Base-by-base conservation (phyloP, 768 basidiomycete species). In the Leccinellum luteum region DNA sequence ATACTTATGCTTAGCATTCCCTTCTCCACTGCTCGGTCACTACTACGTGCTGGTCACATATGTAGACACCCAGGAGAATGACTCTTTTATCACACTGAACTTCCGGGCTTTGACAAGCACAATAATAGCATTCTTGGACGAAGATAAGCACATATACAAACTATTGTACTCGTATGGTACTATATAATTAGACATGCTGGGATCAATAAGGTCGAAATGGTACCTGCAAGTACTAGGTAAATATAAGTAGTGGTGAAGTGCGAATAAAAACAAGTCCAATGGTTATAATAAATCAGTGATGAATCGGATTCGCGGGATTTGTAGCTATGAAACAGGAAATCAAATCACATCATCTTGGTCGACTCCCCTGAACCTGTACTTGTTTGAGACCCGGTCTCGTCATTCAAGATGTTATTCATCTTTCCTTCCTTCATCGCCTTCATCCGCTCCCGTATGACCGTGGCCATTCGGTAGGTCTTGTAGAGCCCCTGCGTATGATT, bases 391-490 rank as follows among this genome's bases (percentile, higher is more conserved):
- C 15, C 27, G 0, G 48, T 23, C 7, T 55, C 66, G 12, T 65
- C 57, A 3, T 64, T 64, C 47, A 70, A 34, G 23, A 56, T 49
- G 43, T 70, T 70, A 38, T 21, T 53, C 14, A 70, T 53, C 52
- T 27, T 60, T 10, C 62, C 60, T 6, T 57, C 48, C 7, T 58
- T 55, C 30, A 73, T 57, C 5, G 55, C 65, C 14, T 57, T 59
- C 70, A 72, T 72, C 30, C 61, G 70, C 2, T 68, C 60, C 7
- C 73, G 63, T 31, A 74, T 52, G 14, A 64, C 60, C 12, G 60
- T 66, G 3, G 70, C 3, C 73, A 72, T 70, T 13, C 45, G 61
- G 59, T 72, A 67, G 1, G 73, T 71, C 60, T 64, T 58, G 51
- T 61, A 64, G 17, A 74, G 64, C n/a, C 69, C 66, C 8, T 67